Base-by-base conservation (phyloP, 768 basidiomycete species). In the Suillus americanus region DNA sequence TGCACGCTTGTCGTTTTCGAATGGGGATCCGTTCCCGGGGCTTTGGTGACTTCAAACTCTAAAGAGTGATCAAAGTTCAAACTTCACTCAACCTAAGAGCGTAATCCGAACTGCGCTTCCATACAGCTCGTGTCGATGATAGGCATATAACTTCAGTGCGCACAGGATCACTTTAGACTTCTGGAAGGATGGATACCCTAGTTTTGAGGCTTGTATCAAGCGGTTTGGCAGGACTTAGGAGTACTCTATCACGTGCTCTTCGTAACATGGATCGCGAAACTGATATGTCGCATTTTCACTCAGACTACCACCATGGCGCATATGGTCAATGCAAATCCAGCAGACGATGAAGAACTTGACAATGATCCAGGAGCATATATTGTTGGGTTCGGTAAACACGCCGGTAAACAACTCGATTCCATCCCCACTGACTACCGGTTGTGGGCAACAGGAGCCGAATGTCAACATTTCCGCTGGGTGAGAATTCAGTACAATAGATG, bases 111-210 rank as follows among this genome's bases (percentile, higher is more conserved):
- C 76, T 98, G 95, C 0, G 95, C 92, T 72, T 99, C 96, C 94
- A 99, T 96, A 65, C 94, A 94, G 71, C 93, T 95, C 23, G 97
- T 97, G 7, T 97, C 96, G 25, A 99, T 95, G 68, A 99, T 91
- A 16, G 8, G 91, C 86, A 75, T 95, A 97, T 1, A 97, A 96
- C 0, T 87, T 84, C 2, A 96, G 97, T 0, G 96, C 95, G 33
- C 92, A 89, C 8, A 99, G 89, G 48, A 14, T 50, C 23, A 25
- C 93, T 75, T 98, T 99, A 66, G 98, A 85, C 3, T 53, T 53
- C 28, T 12, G 97, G 97, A 8, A 99, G 75, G 71, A 99, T 98
- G 20, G 68, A 98, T 87, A 14, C 97, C 95, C 82, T 89, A 90
- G 67, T 89, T 90, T 66, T 83, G 75, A 53, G 67, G 66, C 4